A percentile compares a stretch with the other conserved stretches of the same genome.
Evolutionary conservation across 2,329 filamentous ascomycete species (phyloP).

Genomic region (Dothideomycetidae sp.): DNA sequence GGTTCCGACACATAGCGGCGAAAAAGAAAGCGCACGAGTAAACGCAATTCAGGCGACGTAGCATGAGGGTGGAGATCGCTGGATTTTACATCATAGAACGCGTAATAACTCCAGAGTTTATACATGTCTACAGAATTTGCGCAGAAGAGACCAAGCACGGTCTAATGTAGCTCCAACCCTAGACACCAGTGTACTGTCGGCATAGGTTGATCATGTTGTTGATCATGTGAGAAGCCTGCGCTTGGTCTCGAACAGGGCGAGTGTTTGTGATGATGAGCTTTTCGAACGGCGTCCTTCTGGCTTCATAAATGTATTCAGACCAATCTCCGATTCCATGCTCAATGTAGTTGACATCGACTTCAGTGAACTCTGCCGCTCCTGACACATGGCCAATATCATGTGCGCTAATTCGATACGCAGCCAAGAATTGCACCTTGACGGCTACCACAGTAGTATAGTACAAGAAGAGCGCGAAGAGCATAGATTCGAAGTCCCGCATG

Average conservation of each 20-base stretch:
- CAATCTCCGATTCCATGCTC: not conserved
- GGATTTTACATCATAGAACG: too few species aligned
- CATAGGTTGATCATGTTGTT: not conserved
- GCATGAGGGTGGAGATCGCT: too few species aligned
- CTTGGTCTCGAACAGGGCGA: not conserved
- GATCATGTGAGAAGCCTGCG: not conserved
- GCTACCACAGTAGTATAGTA: not conserved
- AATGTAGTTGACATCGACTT: not conserved
- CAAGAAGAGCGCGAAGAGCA: not conserved
- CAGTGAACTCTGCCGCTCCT: not conserved
- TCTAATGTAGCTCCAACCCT: too few species aligned
- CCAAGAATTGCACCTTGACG: not conserved
- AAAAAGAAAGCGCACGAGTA: too few species aligned
- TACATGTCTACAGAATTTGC: too few species aligned
- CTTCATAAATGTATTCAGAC: not conserved
- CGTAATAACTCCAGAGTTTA: too few species aligned
- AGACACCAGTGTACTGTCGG: not conserved
- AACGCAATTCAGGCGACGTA: too few species aligned
- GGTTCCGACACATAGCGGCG: too few species aligned
- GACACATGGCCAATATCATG: not conserved
- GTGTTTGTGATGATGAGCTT: not conserved
- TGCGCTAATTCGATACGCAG: not conserved
- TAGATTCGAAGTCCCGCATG: not conserved
- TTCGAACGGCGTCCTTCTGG: not conserved
- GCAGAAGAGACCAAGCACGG: too few species aligned